A percentile compares a stretch with the other conserved stretches of the same genome.
These are phyloP conservation scores for Acaromyces ingoldii DNA, from an alignment of 1,284 basidiomycete genomes.

Conservation along the genomic window DNA sequence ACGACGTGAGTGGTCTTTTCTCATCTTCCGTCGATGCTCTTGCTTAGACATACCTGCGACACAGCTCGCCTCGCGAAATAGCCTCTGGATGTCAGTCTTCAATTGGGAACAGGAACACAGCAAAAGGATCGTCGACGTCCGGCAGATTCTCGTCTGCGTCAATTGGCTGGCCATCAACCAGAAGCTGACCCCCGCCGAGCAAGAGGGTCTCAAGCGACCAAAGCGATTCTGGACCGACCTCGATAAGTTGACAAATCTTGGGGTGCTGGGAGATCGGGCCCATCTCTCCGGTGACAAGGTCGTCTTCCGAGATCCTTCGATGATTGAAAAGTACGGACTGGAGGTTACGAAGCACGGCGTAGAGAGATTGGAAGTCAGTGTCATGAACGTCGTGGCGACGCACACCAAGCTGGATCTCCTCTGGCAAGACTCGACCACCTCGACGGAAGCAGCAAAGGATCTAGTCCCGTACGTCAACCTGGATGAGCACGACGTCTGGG, in stretches of 20 bases:
- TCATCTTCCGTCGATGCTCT: no score
- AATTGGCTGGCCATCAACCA: conserved; percentile 87
- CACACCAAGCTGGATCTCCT: conserved; percentile 67
- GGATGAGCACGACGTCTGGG: conserved; percentile 54
- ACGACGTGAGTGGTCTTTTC: conserved; percentile 26
- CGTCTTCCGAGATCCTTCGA: conserved; percentile 29
- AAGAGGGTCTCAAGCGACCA: conserved; percentile 22
- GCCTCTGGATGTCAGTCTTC: no score
- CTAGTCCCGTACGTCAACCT: conserved; percentile 69
- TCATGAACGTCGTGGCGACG: conserved; percentile 61
- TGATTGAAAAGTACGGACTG: conserved; percentile 23
- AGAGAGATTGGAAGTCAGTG: conserved; percentile 21
- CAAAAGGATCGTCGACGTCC: conserved; percentile 61
- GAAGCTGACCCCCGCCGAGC: conserved; percentile 49
- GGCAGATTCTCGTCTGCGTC: conserved; percentile 72
- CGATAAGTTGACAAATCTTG: conserved; percentile 16
- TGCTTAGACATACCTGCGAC: no score
- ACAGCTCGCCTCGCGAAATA: no score
- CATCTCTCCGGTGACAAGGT: conserved; percentile 51
- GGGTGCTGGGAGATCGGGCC: not conserved
- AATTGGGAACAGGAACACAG: conserved; percentile 29
- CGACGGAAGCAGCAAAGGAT: conserved; percentile 61
- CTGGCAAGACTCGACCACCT: conserved; percentile 76
- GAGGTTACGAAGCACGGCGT: conserved; percentile 19
- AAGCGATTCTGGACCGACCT: conserved; percentile 21